These are phyloP conservation scores for Xylaria cubensis DNA, from an alignment of 495 filamentous ascomycete species.

Conservation along the genomic window DNA sequence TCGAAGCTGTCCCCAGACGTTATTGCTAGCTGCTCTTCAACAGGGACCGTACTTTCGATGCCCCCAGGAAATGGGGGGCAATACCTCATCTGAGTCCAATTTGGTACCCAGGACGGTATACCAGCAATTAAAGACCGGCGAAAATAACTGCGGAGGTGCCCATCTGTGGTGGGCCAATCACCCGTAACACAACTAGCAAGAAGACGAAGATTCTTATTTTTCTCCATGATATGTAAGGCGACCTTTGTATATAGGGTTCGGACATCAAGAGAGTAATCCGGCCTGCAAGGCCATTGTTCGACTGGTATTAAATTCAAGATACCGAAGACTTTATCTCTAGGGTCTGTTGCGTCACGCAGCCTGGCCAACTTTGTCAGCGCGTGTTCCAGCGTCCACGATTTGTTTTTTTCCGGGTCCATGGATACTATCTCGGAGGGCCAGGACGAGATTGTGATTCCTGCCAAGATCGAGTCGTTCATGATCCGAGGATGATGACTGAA, in stretches of 20 bases:
- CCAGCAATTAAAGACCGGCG: neutral
- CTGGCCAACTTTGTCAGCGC: slow-evolving; percentile 1
- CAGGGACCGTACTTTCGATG: neutral
- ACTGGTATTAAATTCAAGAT: neutral
- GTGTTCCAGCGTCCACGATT: slow-evolving; percentile 4
- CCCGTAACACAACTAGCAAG: neutral
- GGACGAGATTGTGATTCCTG: slow-evolving; percentile 3
- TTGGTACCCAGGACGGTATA: neutral
- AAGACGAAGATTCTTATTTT: neutral
- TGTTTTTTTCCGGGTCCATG: neutral
- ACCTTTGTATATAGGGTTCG: neutral
- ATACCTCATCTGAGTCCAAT: slow-evolving; percentile 2
- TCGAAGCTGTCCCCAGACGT: neutral
- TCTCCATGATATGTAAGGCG: neutral
- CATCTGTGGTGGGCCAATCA: neutral
- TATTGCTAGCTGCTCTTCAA: neutral
- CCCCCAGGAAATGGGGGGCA: neutral
- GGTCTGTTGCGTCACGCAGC: neutral
- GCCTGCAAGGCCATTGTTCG: slow-evolving; percentile 3
- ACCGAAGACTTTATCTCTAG: neutral
- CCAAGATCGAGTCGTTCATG: neutral
- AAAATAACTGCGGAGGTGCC: neutral
- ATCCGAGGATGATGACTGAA: neutral
- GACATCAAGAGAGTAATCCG: neutral
- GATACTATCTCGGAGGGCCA: neutral